Evolutionary conservation across 2,329 filamentous ascomycete genomes (phyloP), one percentile per base, ranked within the genome.

Genomic region (Drechslera avenae): DNA sequence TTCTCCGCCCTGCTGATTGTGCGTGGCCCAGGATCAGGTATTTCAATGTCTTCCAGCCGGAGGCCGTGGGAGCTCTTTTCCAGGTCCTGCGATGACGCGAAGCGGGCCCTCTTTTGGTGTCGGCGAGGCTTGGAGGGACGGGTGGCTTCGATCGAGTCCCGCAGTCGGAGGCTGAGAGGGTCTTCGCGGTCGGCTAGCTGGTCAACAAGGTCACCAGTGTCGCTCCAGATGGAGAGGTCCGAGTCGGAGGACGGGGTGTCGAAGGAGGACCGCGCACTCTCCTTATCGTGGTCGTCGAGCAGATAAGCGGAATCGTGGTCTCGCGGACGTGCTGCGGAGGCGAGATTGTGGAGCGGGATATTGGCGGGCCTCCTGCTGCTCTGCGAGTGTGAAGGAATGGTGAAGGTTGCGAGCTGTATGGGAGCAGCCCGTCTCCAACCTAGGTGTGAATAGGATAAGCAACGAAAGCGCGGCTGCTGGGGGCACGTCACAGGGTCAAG

Each of bases 201-300:
- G 78, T 97, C 93, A 68, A 90, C 91, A 67, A 97, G 85, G 76
- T 97, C 94, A 69, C 91, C 93, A 36, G 93, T 96, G 75, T 97
- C 91, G 71, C 90, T 92, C 91, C 91, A 97, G 65, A 89, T 85
- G 52, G 87, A 90, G 74, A 90, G 89, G 67, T 88, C 85, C 54
- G 85, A 88, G 73, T 81, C 80, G 54, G 74, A 79, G 58, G 83
- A 85, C 49, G 80, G 81, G 67, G 75, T 74, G 66, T 78, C 77
- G 56, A 76, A 76, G 68, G 83, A 84, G 62, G 79, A 82, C 71
- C 78, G 79, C 65, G 78, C 76, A 66, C 75, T 78, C 69, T 66
- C 69, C 70, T 79, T 78, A 69, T 78, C 81, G 76, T 78, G 77
- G 66, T 74, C 73, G 59, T 71, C 61, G 52, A 73, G 70, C 37